phyloP scores from a whole-genome alignment of 2,329 filamentous ascomycete species.

The Neonectria coccinea region DNA sequence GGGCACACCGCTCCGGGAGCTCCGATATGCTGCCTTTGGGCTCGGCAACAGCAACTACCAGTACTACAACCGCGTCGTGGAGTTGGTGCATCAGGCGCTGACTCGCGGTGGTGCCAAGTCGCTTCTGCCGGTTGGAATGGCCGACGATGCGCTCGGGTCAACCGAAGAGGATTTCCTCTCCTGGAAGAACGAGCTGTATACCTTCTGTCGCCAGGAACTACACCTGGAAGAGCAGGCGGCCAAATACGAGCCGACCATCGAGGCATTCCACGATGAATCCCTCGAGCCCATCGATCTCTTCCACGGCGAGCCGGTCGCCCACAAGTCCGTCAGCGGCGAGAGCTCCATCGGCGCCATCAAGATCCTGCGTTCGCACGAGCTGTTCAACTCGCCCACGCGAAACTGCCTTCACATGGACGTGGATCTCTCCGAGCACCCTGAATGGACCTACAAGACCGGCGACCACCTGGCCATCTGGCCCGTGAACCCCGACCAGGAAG shows the following conservation, averaged over 20 bases:
- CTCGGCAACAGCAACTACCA: constrained; percentile 52
- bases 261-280: constrained; percentile 25
- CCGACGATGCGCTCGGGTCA: constrained; percentile 45
- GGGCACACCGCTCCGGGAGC: constrained; percentile 18
- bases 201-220: constrained; percentile 33
- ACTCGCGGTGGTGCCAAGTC: constrained; percentile 40
- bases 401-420: constrained; percentile 53
- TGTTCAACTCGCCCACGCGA: constrained; percentile 39
- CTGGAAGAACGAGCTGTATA: constrained; percentile 47
- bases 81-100: constrained; percentile 39
- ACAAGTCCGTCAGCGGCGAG: constrained; percentile 34
- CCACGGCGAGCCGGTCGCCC: constrained; percentile 31
- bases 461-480: constrained; percentile 54
- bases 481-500: constrained; percentile 49
- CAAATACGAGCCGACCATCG: constrained; percentile 36
- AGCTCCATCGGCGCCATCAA: constrained; percentile 25
- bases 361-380: constrained; percentile 28
- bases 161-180: constrained; percentile 50
- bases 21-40: constrained; percentile 49
- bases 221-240: constrained; percentile 39
- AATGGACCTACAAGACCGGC: constrained; percentile 50
- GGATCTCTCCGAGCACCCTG: constrained; percentile 43
- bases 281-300: constrained; percentile 34
- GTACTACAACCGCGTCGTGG: constrained; percentile 49
- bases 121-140: constrained; percentile 40